Percentiles rank a stretch among this genome's conserved stretches.
Evolutionary conservation across 2,329 filamentous ascomycete genomes (phyloP).

Genomic region (Penicillium thymicola): DNA sequence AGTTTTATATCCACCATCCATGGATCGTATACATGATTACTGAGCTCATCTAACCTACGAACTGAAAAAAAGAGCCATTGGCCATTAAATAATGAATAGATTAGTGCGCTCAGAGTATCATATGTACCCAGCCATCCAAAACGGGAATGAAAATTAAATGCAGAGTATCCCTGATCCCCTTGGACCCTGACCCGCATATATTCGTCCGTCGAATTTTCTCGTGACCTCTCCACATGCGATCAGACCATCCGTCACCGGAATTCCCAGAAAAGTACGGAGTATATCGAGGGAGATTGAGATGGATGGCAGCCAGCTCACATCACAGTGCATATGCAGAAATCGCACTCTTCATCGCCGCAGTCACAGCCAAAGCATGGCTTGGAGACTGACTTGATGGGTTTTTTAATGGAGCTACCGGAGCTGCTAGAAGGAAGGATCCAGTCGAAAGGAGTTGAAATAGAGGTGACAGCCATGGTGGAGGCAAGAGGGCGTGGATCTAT

Average conservation of each 20-base stretch:
- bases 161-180: background rate
- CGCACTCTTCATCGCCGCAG: slow-evolving; percentile 42
- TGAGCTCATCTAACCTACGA: background rate
- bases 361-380: slow-evolving; percentile 44
- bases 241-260: background rate
- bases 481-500: background rate
- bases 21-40: background rate
- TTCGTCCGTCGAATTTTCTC: background rate
- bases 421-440: slow-evolving; percentile 35
- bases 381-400: slow-evolving; percentile 38
- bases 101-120: background rate
- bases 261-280: background rate
- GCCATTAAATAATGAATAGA: background rate
- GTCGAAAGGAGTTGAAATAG: slow-evolving; percentile 28
- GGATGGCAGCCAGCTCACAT: slow-evolving; percentile 29
- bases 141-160: too few relatives aligned
- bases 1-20: too few relatives aligned
- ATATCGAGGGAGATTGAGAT: background rate
- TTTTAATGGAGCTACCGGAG: slow-evolving; percentile 35
- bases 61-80: background rate
- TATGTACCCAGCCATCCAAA: background rate
- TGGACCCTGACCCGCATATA: background rate
- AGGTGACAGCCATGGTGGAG: slow-evolving; percentile 14
- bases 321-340: slow-evolving; percentile 42
- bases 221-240: background rate